These are phyloP conservation scores for Blastobotrys arbuscula DNA, from an alignment of 1,139 yeast species.

Conservation along the genomic window DNA sequence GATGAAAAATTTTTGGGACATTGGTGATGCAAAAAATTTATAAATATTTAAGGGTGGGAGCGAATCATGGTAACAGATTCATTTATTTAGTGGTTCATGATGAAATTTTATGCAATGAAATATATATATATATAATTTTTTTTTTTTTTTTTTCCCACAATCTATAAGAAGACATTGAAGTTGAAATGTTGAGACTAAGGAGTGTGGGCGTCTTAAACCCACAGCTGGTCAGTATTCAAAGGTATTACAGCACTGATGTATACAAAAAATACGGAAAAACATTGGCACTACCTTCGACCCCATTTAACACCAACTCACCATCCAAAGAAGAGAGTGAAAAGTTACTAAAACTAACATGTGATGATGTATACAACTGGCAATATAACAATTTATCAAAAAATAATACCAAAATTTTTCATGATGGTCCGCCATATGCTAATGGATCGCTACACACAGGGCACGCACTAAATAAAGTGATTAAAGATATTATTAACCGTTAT, in stretches of 20 bases:
- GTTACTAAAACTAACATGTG: slow-evolving; percentile 34
- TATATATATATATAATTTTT: too few species aligned
- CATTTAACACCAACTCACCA: slow-evolving; percentile 46
- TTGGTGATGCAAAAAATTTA: too few species aligned
- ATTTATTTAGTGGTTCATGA: too few species aligned
- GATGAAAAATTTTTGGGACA: too few species aligned
- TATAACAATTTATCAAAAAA: slow-evolving; percentile 19
- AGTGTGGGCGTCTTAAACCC: background rate
- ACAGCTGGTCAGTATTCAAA: background rate
- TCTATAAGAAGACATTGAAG: slow-evolving; percentile 41
- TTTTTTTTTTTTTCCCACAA: too few species aligned
- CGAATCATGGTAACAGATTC: too few species aligned
- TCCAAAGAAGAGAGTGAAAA: slow-evolving; percentile 27
- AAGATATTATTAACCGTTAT: slow-evolving; percentile 76
- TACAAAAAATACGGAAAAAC: slow-evolving; percentile 40
- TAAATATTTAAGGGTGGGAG: too few species aligned
- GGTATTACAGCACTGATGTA: slow-evolving; percentile 1
- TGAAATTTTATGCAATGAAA: too few species aligned
- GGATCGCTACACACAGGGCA: slow-evolving; percentile 94
- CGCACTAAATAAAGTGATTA: slow-evolving; percentile 80
- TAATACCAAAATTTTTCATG: slow-evolving; percentile 58
- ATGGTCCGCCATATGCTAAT: slow-evolving; percentile 98
- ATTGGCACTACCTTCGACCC: slow-evolving; percentile 47
- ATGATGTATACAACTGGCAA: slow-evolving; percentile 44
- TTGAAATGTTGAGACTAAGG: background rate